These are phyloP conservation scores for Dicorynia guianensis DNA, from an alignment of 306 rosid genomes.

Conservation along the genomic window DNA sequence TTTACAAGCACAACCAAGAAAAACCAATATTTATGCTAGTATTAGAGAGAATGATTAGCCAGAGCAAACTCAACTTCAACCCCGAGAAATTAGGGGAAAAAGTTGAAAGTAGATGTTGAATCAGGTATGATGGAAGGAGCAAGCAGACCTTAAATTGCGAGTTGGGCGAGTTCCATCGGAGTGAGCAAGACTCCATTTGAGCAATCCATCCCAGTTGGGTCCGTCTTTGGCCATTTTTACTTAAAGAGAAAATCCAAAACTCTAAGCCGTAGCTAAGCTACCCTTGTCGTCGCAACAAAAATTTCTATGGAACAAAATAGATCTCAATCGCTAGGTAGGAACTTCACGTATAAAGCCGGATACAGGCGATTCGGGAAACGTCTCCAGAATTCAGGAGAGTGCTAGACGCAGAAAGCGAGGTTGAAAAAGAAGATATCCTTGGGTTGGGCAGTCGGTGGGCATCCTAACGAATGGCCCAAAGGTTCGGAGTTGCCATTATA, in stretches of 20 bases:
- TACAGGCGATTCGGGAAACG: constrained; percentile 15
- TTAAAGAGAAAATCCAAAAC: background rate
- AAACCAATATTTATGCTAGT: background rate
- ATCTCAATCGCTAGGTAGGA: too few species aligned
- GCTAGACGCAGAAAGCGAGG: background rate
- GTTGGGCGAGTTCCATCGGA: constrained; percentile 77
- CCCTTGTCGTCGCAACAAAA: background rate
- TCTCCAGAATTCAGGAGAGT: background rate
- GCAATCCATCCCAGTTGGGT: constrained; percentile 91
- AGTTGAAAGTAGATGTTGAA: background rate
- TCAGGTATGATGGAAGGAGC: background rate
- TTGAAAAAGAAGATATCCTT: background rate
- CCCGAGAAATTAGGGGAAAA: background rate
- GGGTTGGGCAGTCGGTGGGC: background rate
- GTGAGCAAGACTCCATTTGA: constrained; percentile 85
- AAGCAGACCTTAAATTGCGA: constrained; percentile 63
- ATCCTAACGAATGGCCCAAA: too few species aligned
- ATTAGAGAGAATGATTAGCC: background rate
- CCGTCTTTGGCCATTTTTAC: constrained; percentile 73
- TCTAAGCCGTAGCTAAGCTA: background rate
- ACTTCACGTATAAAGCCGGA: constrained; percentile 1
- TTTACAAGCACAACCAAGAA: background rate
- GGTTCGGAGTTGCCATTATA: too few species aligned
- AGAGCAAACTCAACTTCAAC: constrained; percentile 6
- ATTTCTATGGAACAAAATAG: background rate